A percentile compares a stretch with the other conserved stretches of the same genome.
Conservation (phyloP, 2,329 filamentous ascomycete genomes). For the Aspergillus cejpii region DNA sequence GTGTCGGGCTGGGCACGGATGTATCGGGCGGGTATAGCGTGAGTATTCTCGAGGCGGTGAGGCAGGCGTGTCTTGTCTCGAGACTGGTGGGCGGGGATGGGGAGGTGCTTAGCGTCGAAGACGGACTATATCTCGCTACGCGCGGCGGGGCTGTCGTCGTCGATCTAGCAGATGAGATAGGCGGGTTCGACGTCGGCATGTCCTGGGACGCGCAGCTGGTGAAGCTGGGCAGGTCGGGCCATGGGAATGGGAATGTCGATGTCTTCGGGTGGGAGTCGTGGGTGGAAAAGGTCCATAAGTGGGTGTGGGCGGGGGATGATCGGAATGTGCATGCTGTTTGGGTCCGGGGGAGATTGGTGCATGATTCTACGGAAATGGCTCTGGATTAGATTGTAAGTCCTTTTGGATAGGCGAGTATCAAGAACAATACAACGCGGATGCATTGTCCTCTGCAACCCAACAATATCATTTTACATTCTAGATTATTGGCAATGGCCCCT, state of each 20-base stretch:
- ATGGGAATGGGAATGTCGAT: constrained; percentile 51
- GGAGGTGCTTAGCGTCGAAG: constrained; percentile 71
- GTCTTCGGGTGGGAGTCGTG: constrained; percentile 88
- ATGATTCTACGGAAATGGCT: constrained; percentile 34
- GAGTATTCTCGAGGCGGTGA: constrained; percentile 72
- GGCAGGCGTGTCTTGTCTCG: constrained; percentile 73
- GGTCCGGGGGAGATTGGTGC: constrained; percentile 78
- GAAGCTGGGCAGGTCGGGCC: constrained; percentile 48
- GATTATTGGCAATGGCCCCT: too few species aligned
- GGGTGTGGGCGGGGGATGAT: constrained; percentile 91
- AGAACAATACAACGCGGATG: too few species aligned
- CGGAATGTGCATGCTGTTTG: constrained; percentile 82
- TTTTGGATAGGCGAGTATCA: too few species aligned
- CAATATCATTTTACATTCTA: too few species aligned
- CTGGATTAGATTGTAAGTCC: too few species aligned
- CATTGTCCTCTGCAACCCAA: too few species aligned
- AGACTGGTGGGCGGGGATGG: constrained; percentile 51
- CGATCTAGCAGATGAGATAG: constrained; percentile 63
- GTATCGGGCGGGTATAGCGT: constrained; percentile 81
- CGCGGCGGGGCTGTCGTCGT: constrained; percentile 79
- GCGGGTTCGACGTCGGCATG: constrained; percentile 78
- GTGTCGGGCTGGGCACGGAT: constrained; percentile 83
- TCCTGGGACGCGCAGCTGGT: constrained; percentile 88
- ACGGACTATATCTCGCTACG: constrained; percentile 80
- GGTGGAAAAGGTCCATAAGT: constrained; percentile 83